Base-by-base conservation (phyloP, 306 rosid species). In the Neltuma alba region DNA sequence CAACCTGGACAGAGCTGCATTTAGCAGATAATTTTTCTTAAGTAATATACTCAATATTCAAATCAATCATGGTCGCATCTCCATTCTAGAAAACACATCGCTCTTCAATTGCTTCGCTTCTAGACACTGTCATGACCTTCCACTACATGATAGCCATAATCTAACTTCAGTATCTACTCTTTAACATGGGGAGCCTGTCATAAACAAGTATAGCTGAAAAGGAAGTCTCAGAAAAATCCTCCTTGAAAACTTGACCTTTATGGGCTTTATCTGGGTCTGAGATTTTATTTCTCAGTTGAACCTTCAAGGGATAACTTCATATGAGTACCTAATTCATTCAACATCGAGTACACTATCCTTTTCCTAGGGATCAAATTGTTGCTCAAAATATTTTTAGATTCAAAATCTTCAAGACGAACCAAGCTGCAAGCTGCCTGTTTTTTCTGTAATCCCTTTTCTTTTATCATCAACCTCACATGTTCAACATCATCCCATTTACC, bases 401-500 rank as follows among this genome's bases (percentile, higher is more conserved):
- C 81, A 42, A 79, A 82, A 70, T 89, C 88, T 80, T 81, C 89
- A 57, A 74, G 77, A 27, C 88, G 81, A 84, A 90, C 83, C 64
- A 77, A 63, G 83, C 89, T 86, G 66, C 83, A 81, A 7, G 87
- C 89, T 55, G 76, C 80, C 79, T 71, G 88, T 77, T 85, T 90
- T 77, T 85, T 90, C 75, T 79, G 84, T 44, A 90, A 85, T 20
- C 92, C 80, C 41, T 77, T 88, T 68, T 77, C 88, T 85, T 80
- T 86, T 31, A 85, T 86, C 89, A 83, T 77, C 82, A 79, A 75
- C 79, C 94, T 90, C 63, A 85, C 92, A 61, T n/a, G 62, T 67
- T 90, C 92, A 71, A 90, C 89, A 79, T 86, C 92, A 76, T 75
- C 87, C 94, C 94, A 90, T 82, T 82, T 88, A 81, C 91, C 92